These are phyloP conservation scores for Kingdonia uniflora DNA, from an alignment of 164 flowering plant genomes.

Conservation along the genomic window DNA sequence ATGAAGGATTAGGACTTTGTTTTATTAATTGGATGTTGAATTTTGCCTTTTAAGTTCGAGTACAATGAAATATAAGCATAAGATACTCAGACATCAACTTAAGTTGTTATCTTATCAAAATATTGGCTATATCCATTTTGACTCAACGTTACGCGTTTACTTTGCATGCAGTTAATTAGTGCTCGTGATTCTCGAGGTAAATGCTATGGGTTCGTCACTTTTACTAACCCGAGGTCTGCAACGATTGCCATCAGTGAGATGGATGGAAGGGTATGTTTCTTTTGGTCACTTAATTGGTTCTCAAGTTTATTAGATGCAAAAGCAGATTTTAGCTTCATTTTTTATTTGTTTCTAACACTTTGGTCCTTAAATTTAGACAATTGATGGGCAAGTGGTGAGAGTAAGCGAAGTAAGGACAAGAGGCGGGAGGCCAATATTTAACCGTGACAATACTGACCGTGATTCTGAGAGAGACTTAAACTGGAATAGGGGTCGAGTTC, in stretches of 20 bases:
- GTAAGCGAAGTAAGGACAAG: slow-evolving; percentile 77
- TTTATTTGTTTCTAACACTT: slow-evolving; percentile 4
- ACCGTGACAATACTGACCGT: slow-evolving; percentile 35
- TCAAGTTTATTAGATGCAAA: neutral
- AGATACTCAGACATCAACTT: neutral
- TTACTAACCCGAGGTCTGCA: slow-evolving; percentile 74
- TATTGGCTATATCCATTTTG: too few relatives aligned
- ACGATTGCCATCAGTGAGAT: slow-evolving; percentile 71
- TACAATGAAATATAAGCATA: neutral
- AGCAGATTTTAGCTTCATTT: neutral
- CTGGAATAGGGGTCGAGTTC: slow-evolving; percentile 35
- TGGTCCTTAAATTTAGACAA: slow-evolving; percentile 36
- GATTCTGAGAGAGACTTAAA: slow-evolving; percentile 31
- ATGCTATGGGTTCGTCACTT: slow-evolving; percentile 94
- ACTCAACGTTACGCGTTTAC: too few relatives aligned
- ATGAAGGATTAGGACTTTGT: too few relatives aligned
- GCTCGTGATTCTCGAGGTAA: slow-evolving; percentile 71
- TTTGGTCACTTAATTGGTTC: neutral
- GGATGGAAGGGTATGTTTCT: slow-evolving; percentile 74
- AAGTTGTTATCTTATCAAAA: too few relatives aligned
- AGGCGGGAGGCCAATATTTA: slow-evolving; percentile 42
- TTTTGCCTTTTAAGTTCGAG: too few relatives aligned
- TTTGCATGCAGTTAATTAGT: slow-evolving; percentile 53
- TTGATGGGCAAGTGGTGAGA: slow-evolving; percentile 70
- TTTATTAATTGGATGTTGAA: too few relatives aligned